Percentiles rank a stretch among this genome's conserved stretches.
These are phyloP conservation scores for Cryptococcus depauperatus DNA, from an alignment of 1,284 basidiomycete genomes.

Conservation along the genomic window DNA sequence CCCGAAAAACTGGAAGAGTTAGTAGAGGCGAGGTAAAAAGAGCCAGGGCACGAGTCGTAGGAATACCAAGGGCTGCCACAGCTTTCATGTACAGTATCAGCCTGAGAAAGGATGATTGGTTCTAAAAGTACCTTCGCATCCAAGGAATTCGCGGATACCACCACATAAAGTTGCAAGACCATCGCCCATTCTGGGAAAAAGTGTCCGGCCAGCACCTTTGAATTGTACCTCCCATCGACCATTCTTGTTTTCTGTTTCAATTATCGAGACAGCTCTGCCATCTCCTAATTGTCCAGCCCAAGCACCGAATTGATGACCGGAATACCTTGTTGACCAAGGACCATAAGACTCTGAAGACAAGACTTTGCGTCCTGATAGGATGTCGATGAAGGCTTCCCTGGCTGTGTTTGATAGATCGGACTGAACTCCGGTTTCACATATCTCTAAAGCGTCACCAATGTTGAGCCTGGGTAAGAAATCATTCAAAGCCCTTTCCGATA, in stretches of 20 bases:
- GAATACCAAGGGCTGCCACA: constrained; percentile 76
- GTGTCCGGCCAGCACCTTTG: constrained; percentile 89
- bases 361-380: constrained; percentile 69
- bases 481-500: constrained; percentile 57
- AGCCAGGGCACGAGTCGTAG: constrained; percentile 79
- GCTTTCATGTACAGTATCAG: constrained; percentile 51
- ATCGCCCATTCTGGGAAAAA: constrained; percentile 84
- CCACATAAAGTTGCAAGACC: constrained; percentile 87
- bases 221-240: constrained; percentile 76
- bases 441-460: constrained; percentile 67
- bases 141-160: constrained; percentile 83
- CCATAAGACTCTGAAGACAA: constrained; percentile 61
- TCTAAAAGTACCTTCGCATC: constrained; percentile 61
- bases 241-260: constrained; percentile 63
- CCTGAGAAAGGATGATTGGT: neutral
- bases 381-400: constrained; percentile 64
- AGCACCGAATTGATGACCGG: constrained; percentile 80
- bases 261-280: constrained; percentile 80
- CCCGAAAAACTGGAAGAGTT: constrained; percentile 65
- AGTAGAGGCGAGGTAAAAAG: constrained; percentile 61
- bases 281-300: constrained; percentile 98
- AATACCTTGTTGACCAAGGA: constrained; percentile 79
- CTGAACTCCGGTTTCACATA: constrained; percentile 16
- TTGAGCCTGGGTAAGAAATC: constrained; percentile 80
- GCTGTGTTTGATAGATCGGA: constrained; percentile 33